phyloP scores from a whole-genome alignment of 2,329 filamentous ascomycete species.

The Penicillium sp. region DNA sequence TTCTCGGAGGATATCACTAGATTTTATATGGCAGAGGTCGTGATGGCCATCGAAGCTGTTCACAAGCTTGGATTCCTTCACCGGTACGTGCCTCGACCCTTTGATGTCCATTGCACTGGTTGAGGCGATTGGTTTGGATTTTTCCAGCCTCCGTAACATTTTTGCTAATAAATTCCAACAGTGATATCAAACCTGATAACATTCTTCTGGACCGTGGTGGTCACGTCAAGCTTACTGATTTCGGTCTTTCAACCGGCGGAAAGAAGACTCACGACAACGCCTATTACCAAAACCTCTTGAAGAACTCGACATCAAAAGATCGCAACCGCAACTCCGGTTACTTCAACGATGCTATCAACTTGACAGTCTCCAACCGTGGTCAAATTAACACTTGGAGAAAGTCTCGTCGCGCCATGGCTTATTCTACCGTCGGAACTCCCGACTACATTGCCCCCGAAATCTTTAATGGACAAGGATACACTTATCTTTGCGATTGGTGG shows the following conservation, averaged over 20 bases:
- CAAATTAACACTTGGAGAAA: constrained; percentile 99
- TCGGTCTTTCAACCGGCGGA: constrained; percentile 95
- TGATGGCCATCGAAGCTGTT: constrained; percentile 96
- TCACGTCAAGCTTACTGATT: constrained; percentile 98
- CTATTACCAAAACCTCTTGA: constrained; percentile 95
- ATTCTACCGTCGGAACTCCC: constrained; percentile 96
- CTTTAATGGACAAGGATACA: constrained; percentile 94
- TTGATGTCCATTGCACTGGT: background rate
- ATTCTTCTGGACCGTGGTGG: constrained; percentile 93
- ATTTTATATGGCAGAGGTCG: constrained; percentile 98
- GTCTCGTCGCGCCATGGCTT: constrained; percentile 92
- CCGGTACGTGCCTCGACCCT: constrained; percentile 64
- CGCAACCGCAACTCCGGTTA: constrained; percentile 91
- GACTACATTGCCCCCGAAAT: constrained; percentile 99
- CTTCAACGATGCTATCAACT: constrained; percentile 89
- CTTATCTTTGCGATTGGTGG: constrained; percentile 99
- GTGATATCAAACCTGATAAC: constrained; percentile 99
- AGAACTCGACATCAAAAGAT: constrained; percentile 71
- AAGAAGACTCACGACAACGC: constrained; percentile 97
- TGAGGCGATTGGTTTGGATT: background rate
- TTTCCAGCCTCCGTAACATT: background rate
- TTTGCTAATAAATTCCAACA: constrained; percentile 43
- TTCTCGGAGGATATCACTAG: constrained; percentile 98
- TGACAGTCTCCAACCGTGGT: constrained; percentile 95
- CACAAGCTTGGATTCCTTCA: constrained; percentile 98